Evolutionary conservation across 176 grass and related monocot species (phyloP).

Genomic region (Zoysia pacifica): DNA sequence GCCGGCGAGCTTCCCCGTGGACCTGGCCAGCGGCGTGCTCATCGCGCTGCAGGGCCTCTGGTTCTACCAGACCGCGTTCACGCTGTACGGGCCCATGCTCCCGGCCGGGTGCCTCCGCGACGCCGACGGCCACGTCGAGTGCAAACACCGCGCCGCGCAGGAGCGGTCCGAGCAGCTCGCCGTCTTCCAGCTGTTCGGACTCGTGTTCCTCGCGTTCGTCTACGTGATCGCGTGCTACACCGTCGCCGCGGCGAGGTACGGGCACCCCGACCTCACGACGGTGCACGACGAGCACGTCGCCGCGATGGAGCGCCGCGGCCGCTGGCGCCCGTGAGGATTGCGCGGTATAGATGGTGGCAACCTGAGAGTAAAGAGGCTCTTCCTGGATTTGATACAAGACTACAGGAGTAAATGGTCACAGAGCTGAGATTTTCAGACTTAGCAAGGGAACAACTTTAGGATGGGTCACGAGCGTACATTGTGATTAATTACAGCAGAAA

Average conservation of each 20-base stretch:
- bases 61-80: constrained; percentile 97
- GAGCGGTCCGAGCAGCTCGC: constrained; percentile 74
- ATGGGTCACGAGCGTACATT: too few relatives aligned
- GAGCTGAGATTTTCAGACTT: too few relatives aligned
- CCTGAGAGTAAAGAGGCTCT: too few relatives aligned
- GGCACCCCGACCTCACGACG: constrained; percentile 44
- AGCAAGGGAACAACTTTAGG: too few relatives aligned
- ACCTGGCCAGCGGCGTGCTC: constrained; percentile 51
- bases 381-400: too few relatives aligned
- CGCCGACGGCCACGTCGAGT: constrained; percentile 39
- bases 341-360: constrained; percentile 17
- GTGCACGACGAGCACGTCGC: constrained; percentile 36
- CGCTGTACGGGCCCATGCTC: constrained; percentile 84
- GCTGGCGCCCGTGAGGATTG: not conserved
- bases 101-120: constrained; percentile 60
- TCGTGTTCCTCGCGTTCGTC: constrained; percentile 53
- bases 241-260: constrained; percentile 44
- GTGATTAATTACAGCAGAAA: not conserved
- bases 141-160: constrained; percentile 44
- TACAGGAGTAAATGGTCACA: too few relatives aligned
- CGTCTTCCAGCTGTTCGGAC: constrained; percentile 62
- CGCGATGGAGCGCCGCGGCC: constrained; percentile 11
- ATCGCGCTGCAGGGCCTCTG: constrained; percentile 88
- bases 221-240: constrained; percentile 56
- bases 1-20: constrained; percentile 60